Evolutionary conservation across 495 filamentous ascomycete species (phyloP).

Genomic region (Aspergillus egyptiacus): DNA sequence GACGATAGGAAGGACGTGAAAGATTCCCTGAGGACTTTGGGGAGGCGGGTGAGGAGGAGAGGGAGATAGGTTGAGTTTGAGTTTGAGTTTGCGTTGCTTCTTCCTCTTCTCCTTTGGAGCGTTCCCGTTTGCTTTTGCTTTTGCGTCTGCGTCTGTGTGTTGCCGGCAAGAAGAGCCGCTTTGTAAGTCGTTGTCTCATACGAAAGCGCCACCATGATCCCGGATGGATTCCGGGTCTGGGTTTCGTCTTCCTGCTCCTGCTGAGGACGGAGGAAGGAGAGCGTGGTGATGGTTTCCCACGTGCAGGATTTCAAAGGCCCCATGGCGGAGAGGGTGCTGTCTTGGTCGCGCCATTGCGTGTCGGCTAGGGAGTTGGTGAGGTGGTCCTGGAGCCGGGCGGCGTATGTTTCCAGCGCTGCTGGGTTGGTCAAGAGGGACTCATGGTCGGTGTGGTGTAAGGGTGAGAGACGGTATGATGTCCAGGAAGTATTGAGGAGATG

Average conservation of each 20-base stretch:
- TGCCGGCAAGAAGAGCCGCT: conserved; percentile 35
- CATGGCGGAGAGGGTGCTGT: conserved; percentile 36
- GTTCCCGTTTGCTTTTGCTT: background rate
- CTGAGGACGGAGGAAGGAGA: conserved; percentile 8
- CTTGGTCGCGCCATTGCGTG: conserved; percentile 28
- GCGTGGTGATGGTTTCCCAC: conserved; percentile 39
- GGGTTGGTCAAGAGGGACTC: conserved; percentile 32
- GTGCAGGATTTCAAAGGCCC: conserved; percentile 42
- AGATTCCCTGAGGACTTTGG: conserved; percentile 43
- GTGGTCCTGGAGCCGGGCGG: conserved; percentile 46
- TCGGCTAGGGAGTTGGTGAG: conserved; percentile 46
- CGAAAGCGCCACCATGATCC: conserved; percentile 40
- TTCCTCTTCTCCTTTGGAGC: background rate
- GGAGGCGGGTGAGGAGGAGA: conserved; percentile 48
- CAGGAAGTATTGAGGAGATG: conserved; percentile 51
- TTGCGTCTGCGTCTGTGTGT: background rate
- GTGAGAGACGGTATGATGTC: conserved; percentile 51
- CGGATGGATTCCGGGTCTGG: conserved; percentile 11
- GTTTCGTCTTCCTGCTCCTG: background rate
- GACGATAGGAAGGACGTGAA: conserved; percentile 43
- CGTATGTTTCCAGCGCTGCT: conserved; percentile 41
- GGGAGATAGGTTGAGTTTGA: conserved; percentile 41
- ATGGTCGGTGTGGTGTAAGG: conserved; percentile 44
- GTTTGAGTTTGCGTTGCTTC: conserved; percentile 1
- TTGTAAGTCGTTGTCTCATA: conserved; percentile 49